phyloP scores from a whole-genome alignment of 306 rosid species.

The Medicago truncatula region DNA sequence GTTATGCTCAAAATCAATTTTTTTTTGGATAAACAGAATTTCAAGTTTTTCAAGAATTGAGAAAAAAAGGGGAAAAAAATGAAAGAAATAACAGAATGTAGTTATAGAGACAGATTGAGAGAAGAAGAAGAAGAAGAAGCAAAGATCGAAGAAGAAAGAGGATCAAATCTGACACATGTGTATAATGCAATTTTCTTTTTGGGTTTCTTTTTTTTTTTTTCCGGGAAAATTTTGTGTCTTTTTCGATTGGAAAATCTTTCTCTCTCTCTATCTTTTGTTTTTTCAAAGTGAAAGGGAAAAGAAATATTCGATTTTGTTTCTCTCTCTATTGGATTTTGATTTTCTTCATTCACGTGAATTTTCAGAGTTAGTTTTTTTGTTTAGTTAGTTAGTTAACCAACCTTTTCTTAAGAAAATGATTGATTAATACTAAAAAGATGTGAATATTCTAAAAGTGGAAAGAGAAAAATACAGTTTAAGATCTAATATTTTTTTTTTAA shows the following conservation, averaged over 20 bases:
- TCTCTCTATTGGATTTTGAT: neutral
- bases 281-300: neutral
- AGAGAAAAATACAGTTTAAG: neutral
- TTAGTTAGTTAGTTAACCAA: neutral
- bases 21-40: constrained; percentile 7
- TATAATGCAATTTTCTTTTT: constrained; percentile 9
- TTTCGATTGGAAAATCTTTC: constrained; percentile 34
- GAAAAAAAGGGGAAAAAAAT: neutral
- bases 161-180: constrained; percentile 36
- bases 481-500: too few species aligned
- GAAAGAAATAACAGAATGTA: constrained; percentile 1
- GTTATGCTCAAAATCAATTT: constrained; percentile 28
- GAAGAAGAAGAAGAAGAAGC: constrained; percentile 12
- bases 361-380: neutral
- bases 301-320: neutral
- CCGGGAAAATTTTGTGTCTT: constrained; percentile 16
- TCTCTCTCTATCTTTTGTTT: neutral
- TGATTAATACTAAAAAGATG: neutral
- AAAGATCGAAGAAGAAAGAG: constrained; percentile 36
- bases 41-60: constrained; percentile 30
- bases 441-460: neutral
- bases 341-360: neutral
- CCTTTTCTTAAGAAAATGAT: neutral
- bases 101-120: constrained; percentile 10
- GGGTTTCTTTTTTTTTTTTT: constrained; percentile 23